Conservation (phyloP, 1,284 basidiomycete species). For the Puccinia triticina region DNA sequence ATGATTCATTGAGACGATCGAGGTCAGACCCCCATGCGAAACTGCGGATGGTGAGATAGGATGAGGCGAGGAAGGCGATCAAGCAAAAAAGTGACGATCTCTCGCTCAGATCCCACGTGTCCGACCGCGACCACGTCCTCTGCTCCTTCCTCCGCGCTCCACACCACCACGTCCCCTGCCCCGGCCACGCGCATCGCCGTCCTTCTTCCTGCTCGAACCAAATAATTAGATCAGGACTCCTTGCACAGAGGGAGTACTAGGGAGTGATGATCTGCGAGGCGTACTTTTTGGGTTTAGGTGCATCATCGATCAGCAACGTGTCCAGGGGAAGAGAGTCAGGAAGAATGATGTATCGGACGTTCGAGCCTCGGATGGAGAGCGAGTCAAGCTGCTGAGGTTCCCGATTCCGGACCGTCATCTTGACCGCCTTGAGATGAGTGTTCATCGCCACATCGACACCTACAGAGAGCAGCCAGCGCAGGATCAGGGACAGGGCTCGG, state of each 20-base stretch:
- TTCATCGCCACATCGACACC: constrained; percentile 60
- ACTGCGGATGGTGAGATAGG: background rate
- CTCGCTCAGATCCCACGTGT: constrained; percentile 53
- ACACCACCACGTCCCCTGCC: constrained; percentile 53
- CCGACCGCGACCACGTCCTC: constrained; percentile 56
- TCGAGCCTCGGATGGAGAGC: constrained; percentile 60
- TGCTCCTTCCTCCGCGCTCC: constrained; percentile 54
- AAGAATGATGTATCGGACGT: constrained; percentile 83
- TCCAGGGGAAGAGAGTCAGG: constrained; percentile 95
- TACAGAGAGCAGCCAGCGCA: constrained; percentile 28
- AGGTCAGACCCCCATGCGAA: background rate
- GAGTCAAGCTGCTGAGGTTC: constrained; percentile 66
- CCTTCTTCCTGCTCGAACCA: constrained; percentile 55
- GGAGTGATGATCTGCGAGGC: background rate
- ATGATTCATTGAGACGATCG: background rate
- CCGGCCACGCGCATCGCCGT: constrained; percentile 52
- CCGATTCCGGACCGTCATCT: constrained; percentile 86
- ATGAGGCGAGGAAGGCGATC: background rate
- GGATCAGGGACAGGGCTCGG: background rate
- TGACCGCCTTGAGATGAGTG: constrained; percentile 60
- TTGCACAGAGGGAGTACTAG: background rate
- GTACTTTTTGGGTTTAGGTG: constrained; percentile 85
- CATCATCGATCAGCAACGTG: constrained; percentile 94
- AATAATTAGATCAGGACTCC: background rate
- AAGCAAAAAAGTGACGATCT: background rate